Evolutionary conservation across 2,329 filamentous ascomycete species (phyloP).

Genomic region (Ophiostoma quercus): DNA sequence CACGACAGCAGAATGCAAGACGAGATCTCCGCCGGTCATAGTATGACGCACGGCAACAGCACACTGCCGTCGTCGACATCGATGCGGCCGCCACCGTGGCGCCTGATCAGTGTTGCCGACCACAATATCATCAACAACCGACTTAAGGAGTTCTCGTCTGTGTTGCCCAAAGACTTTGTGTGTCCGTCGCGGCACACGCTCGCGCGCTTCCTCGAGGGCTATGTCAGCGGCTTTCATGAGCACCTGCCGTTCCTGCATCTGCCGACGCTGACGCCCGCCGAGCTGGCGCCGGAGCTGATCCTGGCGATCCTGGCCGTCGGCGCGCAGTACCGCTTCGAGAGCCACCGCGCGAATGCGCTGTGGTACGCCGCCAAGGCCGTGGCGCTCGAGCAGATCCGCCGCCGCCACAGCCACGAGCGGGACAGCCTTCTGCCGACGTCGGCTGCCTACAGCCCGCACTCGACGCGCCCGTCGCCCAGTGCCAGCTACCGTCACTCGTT

Average conservation of each 20-base stretch:
- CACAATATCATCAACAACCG: constrained; percentile 53
- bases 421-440: constrained; percentile 53
- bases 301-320: constrained; percentile 63
- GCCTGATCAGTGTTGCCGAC: constrained; percentile 48
- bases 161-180: constrained; percentile 58
- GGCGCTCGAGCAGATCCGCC: constrained; percentile 53
- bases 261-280: constrained; percentile 57
- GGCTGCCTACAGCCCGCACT: constrained; percentile 56
- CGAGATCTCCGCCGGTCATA: constrained; percentile 29
- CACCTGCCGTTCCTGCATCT: constrained; percentile 61
- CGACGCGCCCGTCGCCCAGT: constrained; percentile 54
- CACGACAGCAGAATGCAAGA: constrained; percentile 40
- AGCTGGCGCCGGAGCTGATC: constrained; percentile 63
- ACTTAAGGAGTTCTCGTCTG: constrained; percentile 56
- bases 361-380: constrained; percentile 59
- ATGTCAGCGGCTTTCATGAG: constrained; percentile 60
- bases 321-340: constrained; percentile 61
- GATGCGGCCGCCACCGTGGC: constrained; percentile 38
- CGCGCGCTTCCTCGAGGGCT: constrained; percentile 64
- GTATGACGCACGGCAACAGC: background rate
- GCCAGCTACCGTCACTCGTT: constrained; percentile 55
- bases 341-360: constrained; percentile 52
- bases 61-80: background rate
- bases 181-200: constrained; percentile 65
- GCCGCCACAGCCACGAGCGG: constrained; percentile 52